Percentiles rank a stretch among this genome's conserved stretches.
Conservation (phyloP, 345 rosid genomes). For the Microcos paniculata region DNA sequence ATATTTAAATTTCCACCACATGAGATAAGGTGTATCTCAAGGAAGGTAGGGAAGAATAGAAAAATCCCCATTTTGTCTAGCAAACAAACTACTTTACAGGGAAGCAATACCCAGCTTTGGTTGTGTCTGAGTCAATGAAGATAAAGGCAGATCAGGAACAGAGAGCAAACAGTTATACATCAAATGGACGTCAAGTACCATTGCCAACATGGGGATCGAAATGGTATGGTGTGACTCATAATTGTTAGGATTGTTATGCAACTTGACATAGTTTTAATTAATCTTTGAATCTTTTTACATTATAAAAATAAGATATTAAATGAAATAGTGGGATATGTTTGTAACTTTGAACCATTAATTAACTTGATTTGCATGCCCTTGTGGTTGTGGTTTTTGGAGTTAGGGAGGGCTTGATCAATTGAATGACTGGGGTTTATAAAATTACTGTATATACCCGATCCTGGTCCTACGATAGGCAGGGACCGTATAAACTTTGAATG, state of each 20-base stretch:
- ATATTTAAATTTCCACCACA: background rate
- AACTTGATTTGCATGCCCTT: background rate
- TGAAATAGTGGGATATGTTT: background rate
- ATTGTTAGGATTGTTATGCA: background rate
- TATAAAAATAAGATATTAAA: background rate
- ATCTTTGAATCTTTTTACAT: background rate
- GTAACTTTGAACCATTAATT: background rate
- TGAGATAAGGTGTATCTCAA: background rate
- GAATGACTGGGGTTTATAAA: too few relatives aligned
- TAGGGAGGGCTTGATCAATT: too few relatives aligned
- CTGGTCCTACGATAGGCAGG: too few relatives aligned
- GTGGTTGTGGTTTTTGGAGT: too few relatives aligned
- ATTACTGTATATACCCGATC: too few relatives aligned
- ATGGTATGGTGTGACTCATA: background rate
- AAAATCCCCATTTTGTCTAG: background rate
- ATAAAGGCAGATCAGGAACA: background rate
- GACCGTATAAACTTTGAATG: too few relatives aligned
- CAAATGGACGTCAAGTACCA: background rate
- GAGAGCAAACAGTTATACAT: background rate
- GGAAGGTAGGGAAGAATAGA: background rate
- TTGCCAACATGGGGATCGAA: background rate
- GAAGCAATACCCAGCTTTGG: background rate
- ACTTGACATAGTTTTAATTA: background rate
- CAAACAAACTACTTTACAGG: background rate
- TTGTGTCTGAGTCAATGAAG: background rate